Base-by-base conservation (phyloP, 208 protist species). In the Blechomonas ayalai region DNA sequence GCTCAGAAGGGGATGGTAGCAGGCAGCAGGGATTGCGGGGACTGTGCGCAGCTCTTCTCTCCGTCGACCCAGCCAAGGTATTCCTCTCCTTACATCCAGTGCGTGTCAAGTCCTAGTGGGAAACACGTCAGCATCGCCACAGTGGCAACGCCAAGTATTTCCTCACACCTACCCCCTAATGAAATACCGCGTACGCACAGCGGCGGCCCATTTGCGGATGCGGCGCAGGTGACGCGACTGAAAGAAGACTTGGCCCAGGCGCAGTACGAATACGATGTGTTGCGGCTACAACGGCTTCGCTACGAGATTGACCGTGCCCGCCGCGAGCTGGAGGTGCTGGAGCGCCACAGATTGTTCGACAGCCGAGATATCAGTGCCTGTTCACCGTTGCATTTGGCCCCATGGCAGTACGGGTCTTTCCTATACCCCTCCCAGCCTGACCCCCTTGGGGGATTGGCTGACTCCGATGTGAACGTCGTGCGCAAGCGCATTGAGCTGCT, bases 401-500 rank as follows among this genome's bases (percentile, higher is more conserved):
- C 54, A 38, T 0, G 42, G 49, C 10, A 46, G 73, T 31, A n/a
- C n/a, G n/a, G n/a, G n/a, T n/a, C n/a, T n/a, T n/a, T n/a, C n/a
- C n/a, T n/a, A n/a, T n/a, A n/a, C n/a, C n/a, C n/a, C n/a, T n/a
- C n/a, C n/a, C n/a, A n/a, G n/a, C n/a, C n/a, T n/a, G n/a, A n/a
- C n/a, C n/a, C n/a, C n/a, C n/a, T n/a, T n/a, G n/a, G n/a, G n/a
- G n/a, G n/a, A 29, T 4, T 25, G 22, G 12, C 13, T 15, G 38
- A 36, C 7, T 66, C 54, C 37, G 71, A 79, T 31, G 41, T 74
- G 41, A 66, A 79, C 44, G 62, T 71, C 13, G 34, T 79, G 20
- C 64, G 61, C 46, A 79, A 74, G 48, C 43, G 60, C 24, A 62
- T 79, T 43, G 65, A 79, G 34, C 49, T 79, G 45, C 55, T 79